Conservation (phyloP, 2,329 filamentous ascomycete species). For the Apiospora marii region DNA sequence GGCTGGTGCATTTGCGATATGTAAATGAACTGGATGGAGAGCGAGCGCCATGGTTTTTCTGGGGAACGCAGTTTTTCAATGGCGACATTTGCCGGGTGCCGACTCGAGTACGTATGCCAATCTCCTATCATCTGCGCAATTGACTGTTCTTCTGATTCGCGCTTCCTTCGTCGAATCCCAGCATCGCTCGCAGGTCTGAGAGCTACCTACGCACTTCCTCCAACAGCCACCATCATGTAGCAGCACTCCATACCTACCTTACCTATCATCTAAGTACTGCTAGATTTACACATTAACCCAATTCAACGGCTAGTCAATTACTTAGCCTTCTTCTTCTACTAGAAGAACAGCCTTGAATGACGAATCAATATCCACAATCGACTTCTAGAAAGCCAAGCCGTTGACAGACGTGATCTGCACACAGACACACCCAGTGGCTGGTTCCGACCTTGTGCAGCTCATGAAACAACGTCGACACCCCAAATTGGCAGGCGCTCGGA, state of each 20-base stretch:
- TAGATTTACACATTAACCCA: neutral
- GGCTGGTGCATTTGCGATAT: constrained; percentile 1
- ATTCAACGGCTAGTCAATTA: neutral
- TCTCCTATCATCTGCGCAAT: neutral
- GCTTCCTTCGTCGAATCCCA: neutral
- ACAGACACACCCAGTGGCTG: neutral
- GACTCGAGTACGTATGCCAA: neutral
- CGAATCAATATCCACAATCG: neutral
- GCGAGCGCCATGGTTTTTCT: neutral
- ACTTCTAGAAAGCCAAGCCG: neutral
- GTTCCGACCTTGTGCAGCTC: neutral
- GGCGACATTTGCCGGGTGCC: neutral
- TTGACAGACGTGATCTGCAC: constrained; percentile 10
- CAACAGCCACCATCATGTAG: neutral
- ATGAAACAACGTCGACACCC: neutral
- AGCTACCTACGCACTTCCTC: neutral
- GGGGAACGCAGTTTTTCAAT: neutral
- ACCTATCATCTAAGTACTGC: neutral
- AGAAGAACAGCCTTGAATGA: neutral
- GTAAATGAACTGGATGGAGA: neutral
- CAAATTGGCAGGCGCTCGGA: constrained; percentile 3
- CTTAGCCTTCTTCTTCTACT: neutral
- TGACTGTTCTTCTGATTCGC: too few relatives aligned
- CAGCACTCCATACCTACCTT: neutral
- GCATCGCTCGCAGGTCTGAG: neutral